These are phyloP conservation scores for Porphyrellus cyaneotinctus DNA, from an alignment of 768 basidiomycete species.

Conservation along the genomic window DNA sequence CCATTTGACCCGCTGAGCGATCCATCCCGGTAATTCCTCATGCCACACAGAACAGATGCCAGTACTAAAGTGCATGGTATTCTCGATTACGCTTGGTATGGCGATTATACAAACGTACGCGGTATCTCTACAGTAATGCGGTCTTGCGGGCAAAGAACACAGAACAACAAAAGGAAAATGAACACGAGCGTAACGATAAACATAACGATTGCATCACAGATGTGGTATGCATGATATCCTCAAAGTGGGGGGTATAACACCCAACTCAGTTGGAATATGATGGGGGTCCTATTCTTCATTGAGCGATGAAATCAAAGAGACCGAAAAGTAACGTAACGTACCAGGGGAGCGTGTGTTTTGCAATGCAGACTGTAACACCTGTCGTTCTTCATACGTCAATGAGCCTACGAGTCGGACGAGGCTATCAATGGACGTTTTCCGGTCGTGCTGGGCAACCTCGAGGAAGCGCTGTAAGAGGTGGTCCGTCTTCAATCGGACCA, in stretches of 20 bases:
- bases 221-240: conserved; percentile 10
- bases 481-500: conserved; percentile 66
- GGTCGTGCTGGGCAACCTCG: conserved; percentile 66
- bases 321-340: conserved; percentile 31
- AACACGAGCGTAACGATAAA: background rate
- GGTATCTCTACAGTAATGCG: conserved; percentile 18
- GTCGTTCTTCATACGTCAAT: conserved; percentile 69
- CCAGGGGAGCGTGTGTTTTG: conserved; percentile 60
- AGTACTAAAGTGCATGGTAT: too few species aligned
- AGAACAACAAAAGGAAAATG: conserved; percentile 6
- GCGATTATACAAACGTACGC: conserved; percentile 16
- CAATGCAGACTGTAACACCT: conserved; percentile 54
- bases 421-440: conserved; percentile 71
- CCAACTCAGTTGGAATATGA: conserved; percentile 34
- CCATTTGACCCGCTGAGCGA: too few species aligned
- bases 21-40: too few species aligned
- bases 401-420: conserved; percentile 69
- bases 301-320: background rate
- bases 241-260: background rate
- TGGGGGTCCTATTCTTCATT: conserved; percentile 34
- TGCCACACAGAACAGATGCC: too few species aligned
- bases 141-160: background rate
- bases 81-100: conserved; percentile 10
- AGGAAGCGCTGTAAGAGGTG: conserved; percentile 63
- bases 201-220: background rate